Base-by-base conservation (phyloP, 768 basidiomycete genomes). In the Mycena kentingensis region DNA sequence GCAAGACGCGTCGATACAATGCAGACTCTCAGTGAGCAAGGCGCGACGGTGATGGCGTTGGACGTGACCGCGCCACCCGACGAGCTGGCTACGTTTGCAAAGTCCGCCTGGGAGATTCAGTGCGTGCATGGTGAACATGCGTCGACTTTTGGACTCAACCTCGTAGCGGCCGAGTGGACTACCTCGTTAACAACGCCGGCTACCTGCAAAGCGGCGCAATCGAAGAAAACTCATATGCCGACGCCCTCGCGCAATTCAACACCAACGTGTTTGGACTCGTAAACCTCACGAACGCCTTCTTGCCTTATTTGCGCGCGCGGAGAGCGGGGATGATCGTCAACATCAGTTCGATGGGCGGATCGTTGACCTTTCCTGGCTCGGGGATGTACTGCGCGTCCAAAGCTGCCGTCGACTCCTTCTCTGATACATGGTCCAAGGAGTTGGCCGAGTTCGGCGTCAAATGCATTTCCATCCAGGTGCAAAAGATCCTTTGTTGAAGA, bases 111-210 rank as follows among this genome's bases (percentile, higher is more conserved):
- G 46, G 57, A 27, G 1, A 50, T 67, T 4, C 49, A 71, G 57
- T 59, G 13, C 29, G 58, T 32, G 11, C 13, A 10, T 11, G 25
- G 10, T 29, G 25, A 12, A 26, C 26, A n/a, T n/a, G 16, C 16
- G 5, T 12, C 18, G 19, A 5, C 19, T 15, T 22, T 22, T 38
- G 26, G 31, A 38, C 35, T 35, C 15, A 38, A 12, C 6, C 18
- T 13, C 22, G 28, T 29, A 37, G 58, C 44, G 68, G 65, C 1
- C 65, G 57, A n/a, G 51, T 73, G 16, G 72, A 72, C 42, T 64
- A 67, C n/a, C 55, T 73, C 2, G 61, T 73, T 4, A 71, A 70
- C 52, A 69, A 69, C 41, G 70, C 71, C 1, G 70, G 65, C 10
- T 69, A 68, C 49, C 43, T 65, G 4, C 53, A 49, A 24, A 50